Conservation (phyloP, 2,329 filamentous ascomycete species). For the Raffaelea deltoideospora region DNA sequence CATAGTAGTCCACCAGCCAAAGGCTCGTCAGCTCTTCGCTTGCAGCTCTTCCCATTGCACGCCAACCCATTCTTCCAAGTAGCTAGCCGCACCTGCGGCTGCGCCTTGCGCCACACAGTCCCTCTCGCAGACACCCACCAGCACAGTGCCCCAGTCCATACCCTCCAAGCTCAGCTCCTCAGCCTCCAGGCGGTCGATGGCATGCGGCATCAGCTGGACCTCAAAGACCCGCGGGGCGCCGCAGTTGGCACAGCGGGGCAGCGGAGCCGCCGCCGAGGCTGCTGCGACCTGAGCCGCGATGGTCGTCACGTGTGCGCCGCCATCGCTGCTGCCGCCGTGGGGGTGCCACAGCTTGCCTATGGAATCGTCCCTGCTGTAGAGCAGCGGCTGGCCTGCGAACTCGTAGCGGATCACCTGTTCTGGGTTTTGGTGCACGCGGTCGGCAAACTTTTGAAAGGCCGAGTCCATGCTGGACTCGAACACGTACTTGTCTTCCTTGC, state of each 20-base stretch:
- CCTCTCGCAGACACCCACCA: constrained; percentile 67
- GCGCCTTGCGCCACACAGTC: constrained; percentile 56
- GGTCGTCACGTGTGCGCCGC: constrained; percentile 12
- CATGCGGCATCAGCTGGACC: constrained; percentile 79
- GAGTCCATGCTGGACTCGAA: constrained; percentile 64
- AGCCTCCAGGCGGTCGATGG: constrained; percentile 75
- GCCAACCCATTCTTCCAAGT: constrained; percentile 90
- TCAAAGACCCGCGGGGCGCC: constrained; percentile 68
- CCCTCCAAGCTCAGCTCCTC: constrained; percentile 60
- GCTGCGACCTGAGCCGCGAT: constrained; percentile 28
- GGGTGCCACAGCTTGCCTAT: constrained; percentile 43
- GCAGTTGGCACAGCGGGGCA: constrained; percentile 68
- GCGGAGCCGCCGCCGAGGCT: constrained; percentile 19
- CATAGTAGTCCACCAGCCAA: too few species aligned
- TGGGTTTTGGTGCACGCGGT: constrained; percentile 63
- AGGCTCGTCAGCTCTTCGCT: constrained; percentile 15
- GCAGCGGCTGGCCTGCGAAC: constrained; percentile 54
- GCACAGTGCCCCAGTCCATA: constrained; percentile 96
- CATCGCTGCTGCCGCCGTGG: constrained; percentile 10
- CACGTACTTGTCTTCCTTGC: constrained; percentile 51
- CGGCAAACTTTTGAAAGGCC: constrained; percentile 67
- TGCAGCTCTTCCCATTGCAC: constrained; percentile 88
- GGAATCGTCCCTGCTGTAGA: constrained; percentile 66
- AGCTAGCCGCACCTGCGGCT: constrained; percentile 50
- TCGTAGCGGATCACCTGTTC: constrained; percentile 74